These are phyloP conservation scores for Aphanomyces euteiches DNA, from an alignment of 352 stramenopile genomes.

Conservation along the genomic window DNA sequence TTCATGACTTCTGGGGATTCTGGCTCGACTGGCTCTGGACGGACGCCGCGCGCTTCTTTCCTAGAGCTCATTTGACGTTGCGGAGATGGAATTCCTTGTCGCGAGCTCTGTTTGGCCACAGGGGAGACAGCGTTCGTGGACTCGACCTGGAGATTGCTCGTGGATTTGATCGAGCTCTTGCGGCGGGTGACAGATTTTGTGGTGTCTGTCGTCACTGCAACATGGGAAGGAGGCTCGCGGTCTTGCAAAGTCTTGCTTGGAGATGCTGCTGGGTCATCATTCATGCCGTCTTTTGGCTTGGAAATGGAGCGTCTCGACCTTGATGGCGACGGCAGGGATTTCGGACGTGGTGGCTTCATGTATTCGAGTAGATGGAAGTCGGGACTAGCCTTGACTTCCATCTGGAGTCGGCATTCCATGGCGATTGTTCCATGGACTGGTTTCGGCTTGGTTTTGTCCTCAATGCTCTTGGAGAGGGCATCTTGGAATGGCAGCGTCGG, in stretches of 20 bases:
- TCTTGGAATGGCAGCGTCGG: constrained; percentile 1
- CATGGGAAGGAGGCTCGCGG: neutral
- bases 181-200: neutral
- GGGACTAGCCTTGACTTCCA: neutral
- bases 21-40: too few relatives aligned
- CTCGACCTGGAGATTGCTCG: too few relatives aligned
- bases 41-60: too few relatives aligned
- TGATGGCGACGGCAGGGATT: neutral
- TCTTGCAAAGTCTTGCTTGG: neutral
- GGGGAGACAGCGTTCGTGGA: too few relatives aligned
- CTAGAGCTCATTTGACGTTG: too few relatives aligned
- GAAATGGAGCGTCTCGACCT: neutral
- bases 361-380: constrained; percentile 19
- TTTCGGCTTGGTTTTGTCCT: constrained; percentile 13
- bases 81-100: too few relatives aligned
- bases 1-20: too few relatives aligned
- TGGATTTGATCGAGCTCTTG: too few relatives aligned
- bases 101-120: too few relatives aligned
- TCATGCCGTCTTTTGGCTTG: neutral
- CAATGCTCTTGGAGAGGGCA: constrained; percentile 4
- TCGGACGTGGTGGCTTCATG: neutral
- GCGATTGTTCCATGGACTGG: neutral
- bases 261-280: neutral
- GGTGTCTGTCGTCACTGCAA: neutral
- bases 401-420: neutral